A percentile compares a stretch with the other conserved stretches of the same genome.
Conservation (phyloP, 1,139 yeast genomes). For the Blastobotrys indianensis region DNA sequence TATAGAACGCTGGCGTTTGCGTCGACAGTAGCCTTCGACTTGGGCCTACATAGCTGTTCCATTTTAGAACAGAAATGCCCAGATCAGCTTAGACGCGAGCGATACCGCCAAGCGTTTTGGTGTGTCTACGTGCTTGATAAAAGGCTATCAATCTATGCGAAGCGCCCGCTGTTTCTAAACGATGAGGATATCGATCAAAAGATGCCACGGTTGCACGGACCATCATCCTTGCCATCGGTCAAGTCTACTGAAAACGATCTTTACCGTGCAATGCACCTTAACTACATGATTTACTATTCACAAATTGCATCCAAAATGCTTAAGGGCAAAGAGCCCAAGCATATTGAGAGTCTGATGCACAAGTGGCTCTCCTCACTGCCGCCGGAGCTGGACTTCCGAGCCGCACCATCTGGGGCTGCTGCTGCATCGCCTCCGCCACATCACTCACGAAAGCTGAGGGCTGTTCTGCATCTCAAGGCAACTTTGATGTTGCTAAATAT, state of each 20-base stretch:
- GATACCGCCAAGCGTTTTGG: slow-evolving; percentile 24
- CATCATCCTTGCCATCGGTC: slow-evolving; percentile 5
- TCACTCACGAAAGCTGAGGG: slow-evolving; percentile 21
- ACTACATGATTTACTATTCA: slow-evolving; percentile 24
- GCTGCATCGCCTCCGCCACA: slow-evolving; percentile 12
- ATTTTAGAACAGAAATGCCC: slow-evolving; percentile 17
- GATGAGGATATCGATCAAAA: slow-evolving; percentile 25
- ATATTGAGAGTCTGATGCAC: slow-evolving; percentile 16
- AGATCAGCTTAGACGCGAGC: slow-evolving; percentile 17
- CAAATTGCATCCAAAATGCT: slow-evolving; percentile 20
- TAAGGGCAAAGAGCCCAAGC: slow-evolving; percentile 5
- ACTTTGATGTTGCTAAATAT: slow-evolving; percentile 22
- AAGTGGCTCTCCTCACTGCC: slow-evolving; percentile 21
- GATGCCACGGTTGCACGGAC: slow-evolving; percentile 16
- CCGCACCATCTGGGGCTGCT: background rate
- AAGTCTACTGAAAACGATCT: slow-evolving; percentile 19
- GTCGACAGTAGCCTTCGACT: slow-evolving; percentile 21
- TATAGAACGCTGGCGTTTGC: slow-evolving; percentile 25
- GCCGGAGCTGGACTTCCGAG: slow-evolving; percentile 17
- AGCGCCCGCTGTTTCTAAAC: slow-evolving; percentile 21
- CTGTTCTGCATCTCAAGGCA: slow-evolving; percentile 21
- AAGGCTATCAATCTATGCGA: slow-evolving; percentile 23
- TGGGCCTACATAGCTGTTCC: slow-evolving; percentile 22
- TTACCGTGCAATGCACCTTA: slow-evolving; percentile 21
- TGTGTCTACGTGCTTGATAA: slow-evolving; percentile 25